These are phyloP conservation scores for Pichia sporocuriosa DNA, from an alignment of 805 yeast species.

Conservation along the genomic window DNA sequence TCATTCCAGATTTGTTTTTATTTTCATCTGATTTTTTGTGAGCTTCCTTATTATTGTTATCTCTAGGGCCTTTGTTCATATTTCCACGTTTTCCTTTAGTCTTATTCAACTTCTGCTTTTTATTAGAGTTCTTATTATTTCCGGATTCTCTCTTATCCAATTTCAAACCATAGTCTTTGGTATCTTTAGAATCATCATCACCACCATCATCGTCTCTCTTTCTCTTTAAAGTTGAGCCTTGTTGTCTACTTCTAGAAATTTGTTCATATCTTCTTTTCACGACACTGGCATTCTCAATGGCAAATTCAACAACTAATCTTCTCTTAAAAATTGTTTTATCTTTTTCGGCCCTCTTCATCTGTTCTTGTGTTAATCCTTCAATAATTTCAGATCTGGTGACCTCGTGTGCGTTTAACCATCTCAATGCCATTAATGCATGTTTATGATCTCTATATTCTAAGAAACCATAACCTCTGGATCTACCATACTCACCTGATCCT, in stretches of 20 bases:
- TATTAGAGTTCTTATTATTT: slow-evolving; percentile 25
- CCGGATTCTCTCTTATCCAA: slow-evolving; percentile 22
- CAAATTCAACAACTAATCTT: slow-evolving; percentile 87
- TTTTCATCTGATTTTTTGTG: slow-evolving; percentile 13
- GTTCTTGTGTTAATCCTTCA: slow-evolving; percentile 67
- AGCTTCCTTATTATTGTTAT: neutral
- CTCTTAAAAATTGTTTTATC: slow-evolving; percentile 53
- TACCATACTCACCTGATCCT: slow-evolving; percentile 78
- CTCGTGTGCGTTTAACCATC: slow-evolving; percentile 94
- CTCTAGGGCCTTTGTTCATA: slow-evolving; percentile 16
- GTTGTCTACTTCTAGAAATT: slow-evolving; percentile 28
- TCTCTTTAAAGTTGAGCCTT: slow-evolving; percentile 19
- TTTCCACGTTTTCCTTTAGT: slow-evolving; percentile 11
- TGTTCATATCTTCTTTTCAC: slow-evolving; percentile 83
- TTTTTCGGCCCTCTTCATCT: slow-evolving; percentile 44
- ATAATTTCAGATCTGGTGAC: slow-evolving; percentile 65
- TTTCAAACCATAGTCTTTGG: slow-evolving; percentile 8
- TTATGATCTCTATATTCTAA: slow-evolving; percentile 89
- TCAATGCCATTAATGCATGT: slow-evolving; percentile 87
- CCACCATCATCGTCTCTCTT: slow-evolving; percentile 21
- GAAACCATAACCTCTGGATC: slow-evolving; percentile 97
- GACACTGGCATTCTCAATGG: slow-evolving; percentile 91
- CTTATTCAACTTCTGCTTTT: slow-evolving; percentile 13
- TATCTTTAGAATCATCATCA: slow-evolving; percentile 5
- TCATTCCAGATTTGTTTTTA: slow-evolving; percentile 24